Base-by-base conservation (phyloP, 2,329 filamentous ascomycete species). In the Penicillium sumatraense region DNA sequence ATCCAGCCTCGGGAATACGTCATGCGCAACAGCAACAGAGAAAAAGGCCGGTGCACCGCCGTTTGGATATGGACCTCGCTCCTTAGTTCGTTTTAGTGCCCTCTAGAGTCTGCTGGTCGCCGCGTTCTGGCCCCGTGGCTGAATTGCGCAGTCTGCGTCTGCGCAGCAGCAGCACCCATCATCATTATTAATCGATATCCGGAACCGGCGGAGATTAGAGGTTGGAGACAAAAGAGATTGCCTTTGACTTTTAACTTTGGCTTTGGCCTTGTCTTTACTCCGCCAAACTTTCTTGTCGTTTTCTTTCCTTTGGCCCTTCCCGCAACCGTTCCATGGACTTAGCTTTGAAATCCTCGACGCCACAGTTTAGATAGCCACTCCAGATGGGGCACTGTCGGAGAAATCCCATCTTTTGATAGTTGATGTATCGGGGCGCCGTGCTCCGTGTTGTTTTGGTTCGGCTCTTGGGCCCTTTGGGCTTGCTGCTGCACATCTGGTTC, bases 31-130 rank as follows among this genome's bases (percentile, higher is more conserved):
- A 33, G n/a, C n/a, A 44, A 35, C 21, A 51, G 46, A 56, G 33
- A 41, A 57, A 13, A 50, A 57, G 57, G 62, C 57, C 62, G 53
- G 60, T 63, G 62, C 60, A 11, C 54, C 49, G 53, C 44, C 52
- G 53, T 59, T 62, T 40, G 48, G 21, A 61, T 48, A 52, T 52
- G 51, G 54, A 9, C 40, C 23, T 27, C 23, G 3, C 40, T 31
- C 29, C 23, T 44, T 44, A 44, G 40, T 18, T 26, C 23, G 14
- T 18, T 23, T 44, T 44, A 44, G 40, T 44, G 40, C 27, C 40
- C 23, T 44, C 24, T 44, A 14, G 40, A 27, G 21, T 23, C 40
- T 44, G 23, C 40, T 44, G 42, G 26, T 23, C 42, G 42, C 24
- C 16, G 26, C 18, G 42, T 33, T 46, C 42, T 46, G 42, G 42